Evolutionary conservation across 768 basidiomycete genomes (phyloP), one percentile per base, ranked within the genome.

Genomic region (Chalciporus chontae): DNA sequence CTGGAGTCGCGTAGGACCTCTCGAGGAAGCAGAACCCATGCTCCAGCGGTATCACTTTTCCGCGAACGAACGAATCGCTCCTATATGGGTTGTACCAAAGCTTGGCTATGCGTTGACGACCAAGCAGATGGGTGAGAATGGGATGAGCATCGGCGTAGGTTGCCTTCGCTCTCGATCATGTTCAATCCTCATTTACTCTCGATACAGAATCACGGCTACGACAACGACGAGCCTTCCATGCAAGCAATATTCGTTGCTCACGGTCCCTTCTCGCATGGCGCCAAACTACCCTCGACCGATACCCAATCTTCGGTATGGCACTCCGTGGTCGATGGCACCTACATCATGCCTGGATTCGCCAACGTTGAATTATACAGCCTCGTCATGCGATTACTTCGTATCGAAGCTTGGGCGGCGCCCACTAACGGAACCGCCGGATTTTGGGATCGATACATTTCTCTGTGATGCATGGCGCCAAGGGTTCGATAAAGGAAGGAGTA

Each of bases 171-270:
- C 37, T 31, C 23, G n/a, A 1, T 15, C 8, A 5, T 7, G 13
- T 31, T 9, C 29, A 9, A 31, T 15, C 23, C 13, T 38, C 31
- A 11, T 11, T n/a, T n/a, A 5, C 49, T 17, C 23, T 43, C 10
- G 15, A 45, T 55, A 27, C 57, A 90, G 87, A 92, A 84, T 52
- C 94, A 96, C 58, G 94, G 94, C 6, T 96, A 94, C 62, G 92
- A 94, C 65, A 94, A 93, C 56, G 66, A 77, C 15, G 81, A 84
- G 37, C 60, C 73, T 11, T 73, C 85, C 6, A 95, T 95, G 94
- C 81, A 83, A 44, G 92, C 92, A 2, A 85, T 91, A 63, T 94
- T 95, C 66, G 84, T 95, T 50, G 92, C 90, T 9, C 90, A 93
- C 62, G 94, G 94, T 1, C 94, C 94, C 0, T 94, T 93, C 66